These are phyloP conservation scores for Limnanthes douglasii DNA, from an alignment of 345 rosid species.

Conservation along the genomic window DNA sequence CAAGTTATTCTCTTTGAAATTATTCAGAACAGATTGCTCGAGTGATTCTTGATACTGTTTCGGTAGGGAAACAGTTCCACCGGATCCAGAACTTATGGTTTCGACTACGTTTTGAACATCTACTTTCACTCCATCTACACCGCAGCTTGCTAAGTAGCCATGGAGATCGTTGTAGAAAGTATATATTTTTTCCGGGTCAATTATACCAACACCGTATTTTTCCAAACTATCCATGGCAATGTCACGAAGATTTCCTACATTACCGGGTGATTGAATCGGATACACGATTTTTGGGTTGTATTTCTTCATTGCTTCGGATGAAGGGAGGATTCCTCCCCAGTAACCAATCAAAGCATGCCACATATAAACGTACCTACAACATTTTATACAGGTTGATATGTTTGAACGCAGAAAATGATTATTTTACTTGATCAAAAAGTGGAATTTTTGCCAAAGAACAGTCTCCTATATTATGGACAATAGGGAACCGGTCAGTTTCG, in stretches of 20 bases:
- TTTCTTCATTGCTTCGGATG: slow-evolving; percentile 32
- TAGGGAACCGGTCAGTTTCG: slow-evolving; percentile 37
- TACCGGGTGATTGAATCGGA: slow-evolving; percentile 39
- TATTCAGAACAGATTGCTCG: slow-evolving; percentile 28
- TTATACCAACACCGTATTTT: slow-evolving; percentile 26
- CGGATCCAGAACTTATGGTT: slow-evolving; percentile 35
- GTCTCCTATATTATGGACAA: no score
- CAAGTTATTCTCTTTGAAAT: slow-evolving; percentile 34
- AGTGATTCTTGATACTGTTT: slow-evolving; percentile 38
- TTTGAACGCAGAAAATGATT: no score
- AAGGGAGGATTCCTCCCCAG: slow-evolving; percentile 48
- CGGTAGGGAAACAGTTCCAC: slow-evolving; percentile 38
- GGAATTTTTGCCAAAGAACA: no score
- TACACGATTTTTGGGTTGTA: slow-evolving; percentile 30
- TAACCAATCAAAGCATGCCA: slow-evolving; percentile 55
- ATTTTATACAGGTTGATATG: no score
- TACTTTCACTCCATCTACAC: slow-evolving; percentile 37
- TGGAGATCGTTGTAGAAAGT: slow-evolving; percentile 38
- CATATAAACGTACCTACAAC: slow-evolving; percentile 39
- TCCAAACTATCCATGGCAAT: slow-evolving; percentile 23
- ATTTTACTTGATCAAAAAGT: no score
- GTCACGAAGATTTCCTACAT: slow-evolving; percentile 17
- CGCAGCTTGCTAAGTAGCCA: slow-evolving; percentile 21
- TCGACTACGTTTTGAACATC: slow-evolving; percentile 34
- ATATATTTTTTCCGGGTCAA: slow-evolving; percentile 19